Evolutionary conservation across 139 green algal genomes (phyloP).

Genomic region (Chlorella sp.): DNA sequence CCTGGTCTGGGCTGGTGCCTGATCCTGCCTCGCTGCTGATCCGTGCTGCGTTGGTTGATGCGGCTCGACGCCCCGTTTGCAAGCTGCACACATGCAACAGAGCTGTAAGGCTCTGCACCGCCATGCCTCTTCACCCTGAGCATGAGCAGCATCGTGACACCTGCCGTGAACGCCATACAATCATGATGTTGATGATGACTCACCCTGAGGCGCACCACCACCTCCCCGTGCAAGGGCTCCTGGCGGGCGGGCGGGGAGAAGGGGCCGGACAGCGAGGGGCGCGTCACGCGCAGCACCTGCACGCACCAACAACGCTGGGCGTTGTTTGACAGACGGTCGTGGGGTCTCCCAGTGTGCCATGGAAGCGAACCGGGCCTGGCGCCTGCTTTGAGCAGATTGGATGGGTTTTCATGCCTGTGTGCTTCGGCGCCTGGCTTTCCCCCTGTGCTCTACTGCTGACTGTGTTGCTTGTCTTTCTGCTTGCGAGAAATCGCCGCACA

Average conservation of each 20-base stretch:
- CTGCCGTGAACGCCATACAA: too few species aligned
- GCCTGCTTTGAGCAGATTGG: background rate
- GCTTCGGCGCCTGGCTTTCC: background rate
- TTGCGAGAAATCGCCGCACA: too few species aligned
- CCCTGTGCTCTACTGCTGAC: background rate
- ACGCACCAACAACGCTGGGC: background rate
- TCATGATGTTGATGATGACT: too few species aligned
- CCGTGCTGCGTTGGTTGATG: too few species aligned
- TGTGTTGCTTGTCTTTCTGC: background rate
- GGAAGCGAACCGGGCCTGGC: too few species aligned
- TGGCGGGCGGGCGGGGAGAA: background rate
- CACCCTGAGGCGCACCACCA: conserved; percentile 46
- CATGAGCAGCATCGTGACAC: too few species aligned
- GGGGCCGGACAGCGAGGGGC: background rate
- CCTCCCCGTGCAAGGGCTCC: conserved; percentile 22
- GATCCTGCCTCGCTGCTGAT: background rate
- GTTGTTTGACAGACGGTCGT: background rate
- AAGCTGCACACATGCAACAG: too few species aligned
- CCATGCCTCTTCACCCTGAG: too few species aligned
- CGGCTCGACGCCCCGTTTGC: too few species aligned
- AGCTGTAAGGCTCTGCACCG: too few species aligned
- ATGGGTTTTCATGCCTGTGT: background rate
- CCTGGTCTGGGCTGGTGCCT: background rate
- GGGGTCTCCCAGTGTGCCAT: background rate
- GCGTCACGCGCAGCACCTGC: conserved; percentile 3